phyloP scores from a whole-genome alignment of 2,329 filamentous ascomycete species.

The Trematosphaeria pertusa region DNA sequence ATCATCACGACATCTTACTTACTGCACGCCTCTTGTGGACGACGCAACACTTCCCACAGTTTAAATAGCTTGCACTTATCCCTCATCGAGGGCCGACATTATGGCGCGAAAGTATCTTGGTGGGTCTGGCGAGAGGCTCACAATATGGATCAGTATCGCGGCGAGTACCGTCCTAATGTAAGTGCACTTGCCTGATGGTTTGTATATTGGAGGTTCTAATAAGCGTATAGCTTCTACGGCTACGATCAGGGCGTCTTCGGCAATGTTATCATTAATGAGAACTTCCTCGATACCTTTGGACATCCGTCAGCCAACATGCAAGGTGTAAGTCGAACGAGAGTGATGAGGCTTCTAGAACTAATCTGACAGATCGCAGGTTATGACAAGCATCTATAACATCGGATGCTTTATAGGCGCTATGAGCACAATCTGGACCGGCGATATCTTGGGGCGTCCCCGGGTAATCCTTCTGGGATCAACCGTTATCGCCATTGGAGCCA shows the following conservation, averaged over 20 bases:
- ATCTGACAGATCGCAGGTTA: too few relatives aligned
- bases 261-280: conserved; percentile 43
- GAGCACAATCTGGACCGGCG: conserved; percentile 58
- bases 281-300: conserved; percentile 39
- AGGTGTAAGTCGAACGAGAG: too few relatives aligned
- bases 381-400: conserved; percentile 51
- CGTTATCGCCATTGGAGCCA: conserved; percentile 47
- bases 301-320: conserved; percentile 40
- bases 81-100: too few relatives aligned
- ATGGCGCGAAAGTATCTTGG: conserved; percentile 60
- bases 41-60: too few relatives aligned
- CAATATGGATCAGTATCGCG: conserved; percentile 60
- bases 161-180: conserved; percentile 57
- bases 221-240: conserved; percentile 51
- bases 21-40: too few relatives aligned
- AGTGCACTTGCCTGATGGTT: neutral
- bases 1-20: too few relatives aligned
- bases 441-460: conserved; percentile 63
- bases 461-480: conserved; percentile 64
- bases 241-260: conserved; percentile 46
- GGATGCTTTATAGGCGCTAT: conserved; percentile 56
- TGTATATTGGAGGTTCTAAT: neutral
- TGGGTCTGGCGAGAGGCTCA: conserved; percentile 58
- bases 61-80: too few relatives aligned
- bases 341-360: too few relatives aligned